Evolutionary conservation across 2,329 filamentous ascomycete species (phyloP).

Genomic region (Cladophialophora bantiana): DNA sequence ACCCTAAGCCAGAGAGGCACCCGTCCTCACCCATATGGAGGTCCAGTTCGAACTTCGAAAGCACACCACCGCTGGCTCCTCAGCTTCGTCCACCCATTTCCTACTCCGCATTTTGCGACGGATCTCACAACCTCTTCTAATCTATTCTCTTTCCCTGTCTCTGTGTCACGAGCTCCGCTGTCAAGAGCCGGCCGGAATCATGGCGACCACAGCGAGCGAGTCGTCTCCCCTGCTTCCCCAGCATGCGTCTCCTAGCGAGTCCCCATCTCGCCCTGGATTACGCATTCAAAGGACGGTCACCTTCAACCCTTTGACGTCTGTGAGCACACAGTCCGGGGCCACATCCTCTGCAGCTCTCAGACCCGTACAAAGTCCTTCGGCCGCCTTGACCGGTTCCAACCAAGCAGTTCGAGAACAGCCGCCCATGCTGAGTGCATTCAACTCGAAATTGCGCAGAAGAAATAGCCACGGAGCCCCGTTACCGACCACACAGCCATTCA

Average conservation of each 20-base stretch:
- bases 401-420: slow-evolving; percentile 48
- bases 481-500: slow-evolving; percentile 52
- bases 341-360: slow-evolving; percentile 52
- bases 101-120: not conserved
- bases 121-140: not conserved
- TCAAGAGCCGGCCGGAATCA: slow-evolving; percentile 16
- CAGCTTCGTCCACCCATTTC: not conserved
- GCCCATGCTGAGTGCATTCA: slow-evolving; percentile 78
- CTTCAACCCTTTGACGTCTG: slow-evolving; percentile 56
- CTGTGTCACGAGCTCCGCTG: slow-evolving; percentile 2
- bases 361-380: slow-evolving; percentile 50
- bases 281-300: slow-evolving; percentile 54
- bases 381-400: slow-evolving; percentile 44
- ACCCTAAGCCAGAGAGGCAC: not conserved
- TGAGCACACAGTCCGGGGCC: slow-evolving; percentile 52
- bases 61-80: slow-evolving; percentile 11
- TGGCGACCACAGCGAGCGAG: slow-evolving; percentile 49
- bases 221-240: slow-evolving; percentile 52
- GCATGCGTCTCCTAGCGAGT: slow-evolving; percentile 42
- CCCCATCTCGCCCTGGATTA: slow-evolving; percentile 42
- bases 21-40: not conserved
- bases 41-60: not conserved
- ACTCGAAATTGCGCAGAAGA: slow-evolving; percentile 83
- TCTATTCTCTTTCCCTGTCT: not conserved
- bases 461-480: slow-evolving; percentile 77